These are phyloP conservation scores for Didymella pinodella DNA, from an alignment of 2,329 filamentous ascomycete genomes.

Conservation along the genomic window DNA sequence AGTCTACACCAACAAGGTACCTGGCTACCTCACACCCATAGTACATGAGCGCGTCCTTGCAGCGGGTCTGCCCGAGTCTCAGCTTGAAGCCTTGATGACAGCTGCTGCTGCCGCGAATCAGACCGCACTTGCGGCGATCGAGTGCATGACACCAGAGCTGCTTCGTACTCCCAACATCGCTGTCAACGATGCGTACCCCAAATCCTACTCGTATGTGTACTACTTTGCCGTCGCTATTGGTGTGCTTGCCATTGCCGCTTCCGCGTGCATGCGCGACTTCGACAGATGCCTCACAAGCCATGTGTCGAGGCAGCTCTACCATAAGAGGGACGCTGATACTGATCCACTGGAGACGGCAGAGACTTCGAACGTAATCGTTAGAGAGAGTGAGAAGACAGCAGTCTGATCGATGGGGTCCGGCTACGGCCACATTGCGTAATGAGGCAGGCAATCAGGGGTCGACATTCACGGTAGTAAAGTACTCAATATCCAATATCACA, in stretches of 20 bases:
- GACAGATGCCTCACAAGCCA: constrained; percentile 33
- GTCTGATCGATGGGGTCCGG: background rate
- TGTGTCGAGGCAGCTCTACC: constrained; percentile 27
- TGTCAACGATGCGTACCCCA: constrained; percentile 26
- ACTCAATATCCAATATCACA: too few species aligned
- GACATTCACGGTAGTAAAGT: too few species aligned
- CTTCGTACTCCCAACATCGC: constrained; percentile 23
- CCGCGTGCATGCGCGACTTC: constrained; percentile 26
- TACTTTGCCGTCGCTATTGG: constrained; percentile 33
- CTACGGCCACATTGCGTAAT: too few species aligned
- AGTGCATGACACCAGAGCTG: constrained; percentile 26
- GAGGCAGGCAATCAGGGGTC: too few species aligned
- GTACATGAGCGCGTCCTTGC: constrained; percentile 17
- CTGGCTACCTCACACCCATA: constrained; percentile 25
- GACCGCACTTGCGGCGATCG: constrained; percentile 13
- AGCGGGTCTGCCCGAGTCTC: constrained; percentile 28
- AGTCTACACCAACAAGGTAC: constrained; percentile 34
- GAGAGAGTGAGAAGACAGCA: background rate
- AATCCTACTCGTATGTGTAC: constrained; percentile 33
- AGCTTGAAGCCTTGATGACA: constrained; percentile 25
- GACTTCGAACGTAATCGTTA: background rate
- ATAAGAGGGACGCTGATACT: constrained; percentile 12
- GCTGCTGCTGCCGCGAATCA: constrained; percentile 25
- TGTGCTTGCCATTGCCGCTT: constrained; percentile 23
- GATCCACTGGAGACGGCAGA: constrained; percentile 20